These are phyloP conservation scores for Crassisporium funariophilum DNA, from an alignment of 768 basidiomycete genomes.

Conservation along the genomic window DNA sequence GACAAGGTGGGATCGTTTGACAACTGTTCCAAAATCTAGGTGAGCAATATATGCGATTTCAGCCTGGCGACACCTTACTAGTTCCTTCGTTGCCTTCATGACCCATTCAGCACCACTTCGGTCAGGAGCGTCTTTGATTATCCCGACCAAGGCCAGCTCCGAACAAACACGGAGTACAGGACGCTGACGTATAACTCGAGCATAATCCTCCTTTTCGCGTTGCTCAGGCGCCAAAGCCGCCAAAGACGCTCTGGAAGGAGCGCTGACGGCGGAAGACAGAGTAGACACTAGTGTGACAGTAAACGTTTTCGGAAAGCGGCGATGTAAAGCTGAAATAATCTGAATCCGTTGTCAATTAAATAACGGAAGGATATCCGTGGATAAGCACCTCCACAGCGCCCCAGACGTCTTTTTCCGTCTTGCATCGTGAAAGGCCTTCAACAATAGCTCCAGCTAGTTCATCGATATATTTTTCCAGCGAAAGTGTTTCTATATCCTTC, in stretches of 20 bases:
- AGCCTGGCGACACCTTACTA: slow-evolving; percentile 53
- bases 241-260: slow-evolving; percentile 60
- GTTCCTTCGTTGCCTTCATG: slow-evolving; percentile 82
- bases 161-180: slow-evolving; percentile 85
- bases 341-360: slow-evolving; percentile 32
- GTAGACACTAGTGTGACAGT: slow-evolving; percentile 68
- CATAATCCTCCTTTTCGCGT: slow-evolving; percentile 88
- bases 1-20: slow-evolving; percentile 85
- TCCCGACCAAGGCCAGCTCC: slow-evolving; percentile 86
- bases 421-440: slow-evolving; percentile 86
- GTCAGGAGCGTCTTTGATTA: slow-evolving; percentile 71
- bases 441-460: slow-evolving; percentile 87
- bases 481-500: slow-evolving; percentile 89
- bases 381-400: slow-evolving; percentile 83
- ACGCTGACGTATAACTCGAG: slow-evolving; percentile 78
- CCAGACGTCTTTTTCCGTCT: slow-evolving; percentile 91
- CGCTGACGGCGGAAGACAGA: slow-evolving; percentile 57
- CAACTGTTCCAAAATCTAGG: slow-evolving; percentile 50
- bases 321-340: slow-evolving; percentile 88
- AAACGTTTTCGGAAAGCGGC: slow-evolving; percentile 81
- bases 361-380: background rate
- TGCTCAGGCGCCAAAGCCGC: slow-evolving; percentile 70
- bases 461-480: slow-evolving; percentile 94
- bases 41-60: background rate
- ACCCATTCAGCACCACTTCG: slow-evolving; percentile 85